Evolutionary conservation across 169 alveolate genomes (phyloP), one percentile per base, ranked within the genome.

Genomic region (Plasmodium gallinaceum): DNA sequence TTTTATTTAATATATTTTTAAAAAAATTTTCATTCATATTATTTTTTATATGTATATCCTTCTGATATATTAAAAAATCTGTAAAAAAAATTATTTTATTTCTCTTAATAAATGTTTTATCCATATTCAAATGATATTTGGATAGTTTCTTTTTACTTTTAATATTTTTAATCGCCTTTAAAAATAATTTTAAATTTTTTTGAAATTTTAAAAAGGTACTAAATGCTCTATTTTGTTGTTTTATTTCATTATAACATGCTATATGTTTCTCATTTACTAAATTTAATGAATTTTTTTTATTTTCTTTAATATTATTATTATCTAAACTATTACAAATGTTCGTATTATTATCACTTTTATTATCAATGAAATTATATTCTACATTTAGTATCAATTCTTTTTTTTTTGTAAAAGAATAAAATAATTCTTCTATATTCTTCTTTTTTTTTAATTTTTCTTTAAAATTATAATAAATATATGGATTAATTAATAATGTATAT

Each of bases 401-500:
- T 70, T 22, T 78, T 69, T 58, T 78, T 3, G 71, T 58, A 64
- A 78, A 51, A 26, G 83, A 10, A 20, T n/a, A 39, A 69, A 66
- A 83, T 51, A 83, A 24, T 12, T 83, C 91, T 5, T 51, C 65
- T 43, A 83, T 12, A 3, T 16, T 37, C 43, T 26, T 83, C 32
- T 54, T 43, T 7, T 66, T 66, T 57, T 60, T 71, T 61, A 86
- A 22, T 52, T 46, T 70, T 22, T 69, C 26, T 26, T 64, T 57
- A 8, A 86, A 26, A 10, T 46, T 65, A 3, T 16, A n/a, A 61
- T 86, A 86, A 9, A 71, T 66, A 70, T 70, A 70, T 1, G 92
- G 92, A 64, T 86, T 86, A 51, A 42, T 26, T 39, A 86, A 24
- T 32, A 86, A 39, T 12, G 70, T 75, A 86, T 60, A 86, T 86